phyloP scores from a whole-genome alignment of 2,329 filamentous ascomycete genomes.

The Aurifilum marmelostoma region DNA sequence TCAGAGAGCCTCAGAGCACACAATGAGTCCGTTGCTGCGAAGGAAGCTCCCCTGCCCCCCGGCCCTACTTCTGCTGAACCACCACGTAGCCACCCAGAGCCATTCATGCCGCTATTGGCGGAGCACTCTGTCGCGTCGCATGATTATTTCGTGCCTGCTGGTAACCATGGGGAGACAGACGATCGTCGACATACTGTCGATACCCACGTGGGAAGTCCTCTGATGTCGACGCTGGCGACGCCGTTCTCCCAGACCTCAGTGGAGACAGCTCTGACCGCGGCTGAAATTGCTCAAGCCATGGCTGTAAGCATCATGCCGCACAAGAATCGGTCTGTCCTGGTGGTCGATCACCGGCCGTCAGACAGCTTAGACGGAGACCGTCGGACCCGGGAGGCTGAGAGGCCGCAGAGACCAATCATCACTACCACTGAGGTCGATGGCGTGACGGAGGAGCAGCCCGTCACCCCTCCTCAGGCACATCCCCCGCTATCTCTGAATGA shows the following conservation, averaged over 20 bases:
- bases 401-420: slow-evolving; percentile 41
- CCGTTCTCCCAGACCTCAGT: slow-evolving; percentile 66
- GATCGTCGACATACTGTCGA: slow-evolving; percentile 38
- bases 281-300: slow-evolving; percentile 65
- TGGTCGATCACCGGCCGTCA: slow-evolving; percentile 60
- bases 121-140: slow-evolving; percentile 38
- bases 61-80: slow-evolving; percentile 9
- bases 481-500: slow-evolving; percentile 53
- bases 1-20: slow-evolving; percentile 62
- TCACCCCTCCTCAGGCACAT: slow-evolving; percentile 60
- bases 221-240: slow-evolving; percentile 58
- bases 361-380: slow-evolving; percentile 46
- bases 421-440: slow-evolving; percentile 45
- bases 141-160: slow-evolving; percentile 38
- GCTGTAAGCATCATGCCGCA: slow-evolving; percentile 66
- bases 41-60: slow-evolving; percentile 33
- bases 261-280: slow-evolving; percentile 62
- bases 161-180: slow-evolving; percentile 29
- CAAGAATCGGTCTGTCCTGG: slow-evolving; percentile 65
- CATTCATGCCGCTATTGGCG: slow-evolving; percentile 33
- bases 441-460: slow-evolving; percentile 38
- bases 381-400: slow-evolving; percentile 29
- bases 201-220: slow-evolving; percentile 53
- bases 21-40: slow-evolving; percentile 38
- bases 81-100: slow-evolving; percentile 19